Base-by-base conservation (phyloP, 805 yeast species). In the Schizosaccharomyces osmophilus region DNA sequence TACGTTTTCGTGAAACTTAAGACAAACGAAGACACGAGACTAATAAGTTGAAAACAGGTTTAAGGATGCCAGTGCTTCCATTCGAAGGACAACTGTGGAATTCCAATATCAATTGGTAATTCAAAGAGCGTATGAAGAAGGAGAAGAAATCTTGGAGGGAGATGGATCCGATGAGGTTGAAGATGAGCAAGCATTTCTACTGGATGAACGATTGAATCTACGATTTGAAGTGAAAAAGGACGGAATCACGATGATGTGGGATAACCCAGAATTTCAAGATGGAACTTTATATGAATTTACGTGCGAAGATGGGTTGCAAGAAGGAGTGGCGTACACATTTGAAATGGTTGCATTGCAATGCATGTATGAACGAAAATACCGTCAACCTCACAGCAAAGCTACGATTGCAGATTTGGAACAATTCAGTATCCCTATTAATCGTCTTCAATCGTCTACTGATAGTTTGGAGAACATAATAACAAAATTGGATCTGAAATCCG, bases 221-320 rank as follows among this genome's bases (percentile, higher is more conserved):
- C 76, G 80, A 63, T 75, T 74, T 62, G 74, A 78, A 62, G 77
- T 78, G 61, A 71, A 74, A 51, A 79, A 80, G 45, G 85, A 83
- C 1, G 73, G 77, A 3, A 72, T 75, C 48, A 80, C 82, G 1
- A 77, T 90, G 32, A 75, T 83, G 0, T 90, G 97, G 97, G 76
- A 73, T 15, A 95, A 93, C 69, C 69, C 81, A 45, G 82, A 81
- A 55, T 96, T 95, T n/a, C 96, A 89, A 67, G 75, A 77, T 4
- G 96, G 87, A 29, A 97, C 89, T 68, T 73, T 76, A 64, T 87
- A 84, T 70, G 95, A 88, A 71, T 89, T 86, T 71, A 77, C 84
- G 26, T 79, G 87, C 60, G 86, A 82, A 64, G 78, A 77, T 59
- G 77, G 78, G n/a, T 61, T 69, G 5, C 61, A 66, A 5, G 67